Conservation (phyloP, 2,329 filamentous ascomycete species). For the Geoglossum cookeanum region DNA sequence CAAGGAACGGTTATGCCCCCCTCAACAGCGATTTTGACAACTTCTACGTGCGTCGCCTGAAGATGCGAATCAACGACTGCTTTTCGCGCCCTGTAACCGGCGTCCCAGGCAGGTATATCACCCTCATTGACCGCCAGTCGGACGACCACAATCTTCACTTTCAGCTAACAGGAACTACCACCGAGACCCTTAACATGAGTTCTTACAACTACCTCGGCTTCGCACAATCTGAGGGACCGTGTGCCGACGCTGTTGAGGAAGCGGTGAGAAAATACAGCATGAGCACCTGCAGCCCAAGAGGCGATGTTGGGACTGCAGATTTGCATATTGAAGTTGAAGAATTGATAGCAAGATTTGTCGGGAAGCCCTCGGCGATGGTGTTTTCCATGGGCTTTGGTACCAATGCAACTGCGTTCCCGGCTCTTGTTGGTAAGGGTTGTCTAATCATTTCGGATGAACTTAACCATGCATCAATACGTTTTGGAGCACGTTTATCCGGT, state of each 20-base stretch:
- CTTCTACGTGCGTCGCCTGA: conserved; percentile 85
- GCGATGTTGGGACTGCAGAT: conserved; percentile 73
- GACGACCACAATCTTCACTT: conserved; percentile 86
- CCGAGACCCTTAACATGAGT: conserved; percentile 94
- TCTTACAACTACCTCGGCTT: conserved; percentile 99
- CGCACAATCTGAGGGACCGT: conserved; percentile 90
- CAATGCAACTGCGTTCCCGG: conserved; percentile 82
- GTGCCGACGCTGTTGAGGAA: conserved; percentile 81
- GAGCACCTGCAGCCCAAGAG: conserved; percentile 60
- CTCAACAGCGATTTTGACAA: conserved; percentile 98
- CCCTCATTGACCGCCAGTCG: conserved; percentile 74
- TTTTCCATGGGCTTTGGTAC: conserved; percentile 99
- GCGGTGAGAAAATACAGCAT: conserved; percentile 72
- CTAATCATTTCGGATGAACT: conserved; percentile 92
- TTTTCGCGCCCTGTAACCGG: conserved; percentile 85
- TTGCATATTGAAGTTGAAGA: conserved; percentile 77
- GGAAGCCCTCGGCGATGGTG: conserved; percentile 86
- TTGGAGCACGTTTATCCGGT: conserved; percentile 81
- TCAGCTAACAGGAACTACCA: conserved; percentile 71
- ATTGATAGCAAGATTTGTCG: conserved; percentile 75
- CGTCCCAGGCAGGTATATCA: conserved; percentile 87
- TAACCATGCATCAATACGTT: conserved; percentile 94
- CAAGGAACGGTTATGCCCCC: conserved; percentile 77
- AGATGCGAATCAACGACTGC: conserved; percentile 90
- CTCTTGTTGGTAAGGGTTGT: conserved; percentile 79